These are phyloP conservation scores for Aegilops longissima DNA, from an alignment of 176 grass and related monocot genomes.

Conservation along the genomic window DNA sequence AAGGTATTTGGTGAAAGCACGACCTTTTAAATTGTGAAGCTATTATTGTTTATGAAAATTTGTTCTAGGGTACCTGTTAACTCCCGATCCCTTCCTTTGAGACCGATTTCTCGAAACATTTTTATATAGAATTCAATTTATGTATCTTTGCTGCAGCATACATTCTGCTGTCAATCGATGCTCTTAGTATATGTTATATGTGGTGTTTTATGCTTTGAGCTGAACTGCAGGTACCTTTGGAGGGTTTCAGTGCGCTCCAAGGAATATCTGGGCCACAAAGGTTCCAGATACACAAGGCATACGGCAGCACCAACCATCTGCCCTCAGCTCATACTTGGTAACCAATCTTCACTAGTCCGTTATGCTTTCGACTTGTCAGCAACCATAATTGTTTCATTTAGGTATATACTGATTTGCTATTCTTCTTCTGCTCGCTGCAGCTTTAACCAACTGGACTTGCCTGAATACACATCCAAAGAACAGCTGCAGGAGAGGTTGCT, in stretches of 20 bases:
- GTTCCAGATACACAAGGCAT: constrained; percentile 99
- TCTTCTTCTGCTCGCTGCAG: constrained; percentile 38
- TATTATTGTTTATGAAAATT: background rate
- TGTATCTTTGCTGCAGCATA: background rate
- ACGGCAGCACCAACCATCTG: constrained; percentile 88
- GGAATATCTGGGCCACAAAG: constrained; percentile 91
- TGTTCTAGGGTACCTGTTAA: background rate
- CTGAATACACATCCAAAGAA: constrained; percentile 94
- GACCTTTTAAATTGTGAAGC: background rate
- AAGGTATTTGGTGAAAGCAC: constrained; percentile 58
- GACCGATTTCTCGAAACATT: background rate
- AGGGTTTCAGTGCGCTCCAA: constrained; percentile 95
- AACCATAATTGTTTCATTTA: background rate
- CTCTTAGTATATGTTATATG: background rate
- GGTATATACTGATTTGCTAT: background rate
- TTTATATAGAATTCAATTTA: background rate
- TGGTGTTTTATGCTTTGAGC: constrained; percentile 31
- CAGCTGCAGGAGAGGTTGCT: constrained; percentile 91
- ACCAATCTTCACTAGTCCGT: background rate
- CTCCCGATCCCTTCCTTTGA: background rate
- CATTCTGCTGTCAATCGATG: background rate
- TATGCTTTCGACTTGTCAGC: background rate
- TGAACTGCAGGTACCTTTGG: constrained; percentile 74
- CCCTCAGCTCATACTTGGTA: constrained; percentile 99
- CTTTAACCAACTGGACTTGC: constrained; percentile 98